Percentiles rank a stretch among this genome's conserved stretches.
Conservation (phyloP, 305 asterid genomes). For the Fraxinus nigra region DNA sequence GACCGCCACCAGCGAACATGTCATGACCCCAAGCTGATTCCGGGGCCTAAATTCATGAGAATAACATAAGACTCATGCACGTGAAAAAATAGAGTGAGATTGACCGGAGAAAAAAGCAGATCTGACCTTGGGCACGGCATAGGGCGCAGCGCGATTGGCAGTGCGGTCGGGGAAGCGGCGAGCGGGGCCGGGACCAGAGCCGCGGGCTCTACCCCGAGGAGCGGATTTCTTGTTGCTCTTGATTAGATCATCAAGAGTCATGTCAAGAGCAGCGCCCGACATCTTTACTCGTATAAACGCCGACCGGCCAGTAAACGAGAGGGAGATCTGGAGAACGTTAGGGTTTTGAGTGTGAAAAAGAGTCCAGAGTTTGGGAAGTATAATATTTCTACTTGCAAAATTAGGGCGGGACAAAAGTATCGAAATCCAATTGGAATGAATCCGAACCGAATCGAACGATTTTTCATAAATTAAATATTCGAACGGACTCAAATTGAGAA, state of each 20-base stretch:
- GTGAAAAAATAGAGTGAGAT: neutral
- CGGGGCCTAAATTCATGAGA: constrained; percentile 58
- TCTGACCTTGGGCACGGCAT: constrained; percentile 70
- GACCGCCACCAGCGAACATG: constrained; percentile 42
- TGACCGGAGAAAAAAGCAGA: constrained; percentile 20
- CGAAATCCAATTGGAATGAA: too few species aligned
- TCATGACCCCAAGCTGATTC: constrained; percentile 83
- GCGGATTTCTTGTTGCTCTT: constrained; percentile 73
- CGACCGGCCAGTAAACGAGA: neutral
- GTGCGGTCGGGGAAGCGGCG: constrained; percentile 63
- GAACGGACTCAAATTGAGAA: too few species aligned
- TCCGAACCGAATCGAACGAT: too few species aligned
- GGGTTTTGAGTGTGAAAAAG: neutral
- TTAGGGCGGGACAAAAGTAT: too few species aligned
- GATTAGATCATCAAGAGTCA: constrained; percentile 84
- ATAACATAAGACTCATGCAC: neutral
- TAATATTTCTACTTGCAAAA: too few species aligned
- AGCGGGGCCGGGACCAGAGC: constrained; percentile 55
- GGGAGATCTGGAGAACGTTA: constrained; percentile 20
- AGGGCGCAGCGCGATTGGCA: constrained; percentile 66
- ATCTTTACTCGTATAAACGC: constrained; percentile 22
- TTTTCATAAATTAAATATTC: too few species aligned
- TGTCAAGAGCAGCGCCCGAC: constrained; percentile 79
- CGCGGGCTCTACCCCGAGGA: constrained; percentile 53
- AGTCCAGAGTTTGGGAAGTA: neutral